Evolutionary conservation across 495 filamentous ascomycete species (phyloP).

Genomic region (Neurospora sp.): DNA sequence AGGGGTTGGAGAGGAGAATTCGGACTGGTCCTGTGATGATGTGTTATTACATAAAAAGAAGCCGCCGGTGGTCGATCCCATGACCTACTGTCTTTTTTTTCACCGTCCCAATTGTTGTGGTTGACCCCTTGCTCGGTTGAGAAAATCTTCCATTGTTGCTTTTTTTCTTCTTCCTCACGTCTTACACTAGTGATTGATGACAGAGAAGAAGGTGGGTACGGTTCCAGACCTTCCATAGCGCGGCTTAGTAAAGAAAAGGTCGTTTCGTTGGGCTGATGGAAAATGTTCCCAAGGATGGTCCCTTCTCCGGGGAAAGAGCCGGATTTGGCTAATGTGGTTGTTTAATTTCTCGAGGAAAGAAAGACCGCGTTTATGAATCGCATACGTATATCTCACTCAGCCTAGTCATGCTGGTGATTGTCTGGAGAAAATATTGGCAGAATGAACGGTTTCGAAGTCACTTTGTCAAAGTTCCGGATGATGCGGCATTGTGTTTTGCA

Average conservation of each 20-base stretch:
- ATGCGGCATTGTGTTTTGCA: background rate
- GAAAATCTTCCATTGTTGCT: background rate
- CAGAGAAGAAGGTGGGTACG: background rate
- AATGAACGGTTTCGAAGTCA: background rate
- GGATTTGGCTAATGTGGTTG: background rate
- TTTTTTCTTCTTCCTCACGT: background rate
- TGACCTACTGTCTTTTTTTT: background rate
- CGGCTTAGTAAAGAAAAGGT: background rate
- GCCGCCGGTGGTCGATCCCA: background rate
- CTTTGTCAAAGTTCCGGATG: background rate
- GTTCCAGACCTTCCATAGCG: background rate
- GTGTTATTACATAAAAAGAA: slow-evolving; percentile 1
- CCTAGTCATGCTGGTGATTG: background rate
- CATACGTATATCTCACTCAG: background rate
- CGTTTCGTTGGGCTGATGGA: background rate
- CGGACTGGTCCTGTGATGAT: background rate
- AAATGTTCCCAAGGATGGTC: background rate
- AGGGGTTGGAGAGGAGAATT: background rate
- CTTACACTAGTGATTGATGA: background rate
- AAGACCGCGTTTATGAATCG: background rate
- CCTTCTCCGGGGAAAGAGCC: background rate
- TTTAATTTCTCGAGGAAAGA: background rate
- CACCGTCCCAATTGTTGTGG: background rate
- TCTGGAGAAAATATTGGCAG: background rate
- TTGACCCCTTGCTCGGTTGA: background rate